Base-by-base conservation (phyloP, 192 early-diverging fungal genomes). In the Coemansia sp. region DNA sequence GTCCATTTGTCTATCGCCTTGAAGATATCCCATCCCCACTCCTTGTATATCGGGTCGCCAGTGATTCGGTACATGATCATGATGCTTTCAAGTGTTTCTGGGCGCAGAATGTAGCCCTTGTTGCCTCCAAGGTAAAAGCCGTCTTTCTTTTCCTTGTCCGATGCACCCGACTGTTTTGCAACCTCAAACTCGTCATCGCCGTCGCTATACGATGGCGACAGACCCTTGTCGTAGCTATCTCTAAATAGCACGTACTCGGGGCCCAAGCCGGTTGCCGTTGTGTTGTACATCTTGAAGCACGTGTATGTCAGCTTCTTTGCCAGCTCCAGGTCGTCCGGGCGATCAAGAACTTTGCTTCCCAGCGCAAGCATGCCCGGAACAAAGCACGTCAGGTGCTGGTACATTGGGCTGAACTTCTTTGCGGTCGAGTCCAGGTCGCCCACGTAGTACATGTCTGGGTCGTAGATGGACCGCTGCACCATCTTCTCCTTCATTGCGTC, bases 21-120 rank as follows among this genome's bases (percentile, higher is more conserved):
- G 72, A 94, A 97, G 25, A 97, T 94, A 45, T 87, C 81, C 92
- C 93, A 92, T 4, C 89, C 89, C 87, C 87, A 89, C 42, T 91
- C 85, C 84, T 91, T 70, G 69, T 81, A 81, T 41, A 65, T 63
- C 50, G 36, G 50, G 58, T 98, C 87, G 13, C 92, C 92, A 14
- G 95, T 98, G 23, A 95, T 66, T 31, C 93, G 71, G 79, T 87
- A 96, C 59, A 96, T 64, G 20, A 92, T 79, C 82, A 96, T 95
- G 48, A 98, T 70, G 59, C 88, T 91, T 61, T 98, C 95, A 5
- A 95, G 80, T 0, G 92, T 93, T 67, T 98, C 95, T 3, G 94
- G 93, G 40, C 78, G 72, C 30, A 81, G 55, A 6, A 81, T 57
- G 42, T 81, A 81, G 59, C 72, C 62, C 57, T 90, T 74, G 65